Conservation (phyloP, 169 alveolate species). For the Cryptosporidium parvum region DNA sequence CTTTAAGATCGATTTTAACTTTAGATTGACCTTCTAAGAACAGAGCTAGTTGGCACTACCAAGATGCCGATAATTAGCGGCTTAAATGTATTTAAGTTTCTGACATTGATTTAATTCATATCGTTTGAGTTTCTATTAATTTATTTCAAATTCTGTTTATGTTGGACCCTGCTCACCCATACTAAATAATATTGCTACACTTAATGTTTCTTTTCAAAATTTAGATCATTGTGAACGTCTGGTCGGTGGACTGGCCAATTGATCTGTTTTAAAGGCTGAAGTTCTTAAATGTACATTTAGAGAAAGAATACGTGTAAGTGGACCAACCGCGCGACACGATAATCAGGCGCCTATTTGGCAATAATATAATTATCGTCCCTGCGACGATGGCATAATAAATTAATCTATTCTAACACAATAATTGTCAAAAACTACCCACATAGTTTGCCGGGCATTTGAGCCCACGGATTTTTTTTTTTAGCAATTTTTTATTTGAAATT, state of each 20-base stretch:
- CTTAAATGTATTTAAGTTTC: too few relatives aligned
- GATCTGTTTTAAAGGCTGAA: not conserved
- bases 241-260: not conserved
- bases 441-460: slow-evolving; percentile 23
- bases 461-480: slow-evolving; percentile 19
- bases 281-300: not conserved
- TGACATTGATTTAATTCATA: too few relatives aligned
- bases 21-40: not conserved
- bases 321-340: not conserved
- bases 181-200: too few relatives aligned
- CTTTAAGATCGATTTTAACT: too few relatives aligned
- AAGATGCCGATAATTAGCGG: not conserved
- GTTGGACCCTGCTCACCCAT: too few relatives aligned
- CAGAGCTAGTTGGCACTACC: not conserved
- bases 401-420: slow-evolving; percentile 37
- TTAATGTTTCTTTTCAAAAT: too few relatives aligned
- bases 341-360: slow-evolving; percentile 49
- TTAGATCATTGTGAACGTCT: too few relatives aligned
- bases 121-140: too few relatives aligned
- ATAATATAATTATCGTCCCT: not conserved
- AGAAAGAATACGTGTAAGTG: not conserved
- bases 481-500: not conserved
- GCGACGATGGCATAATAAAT: not conserved
- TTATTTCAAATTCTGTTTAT: too few relatives aligned
- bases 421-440: slow-evolving; percentile 52